phyloP scores from a whole-genome alignment of 495 filamentous ascomycete genomes.

The Aspergillus bertholletiae region DNA sequence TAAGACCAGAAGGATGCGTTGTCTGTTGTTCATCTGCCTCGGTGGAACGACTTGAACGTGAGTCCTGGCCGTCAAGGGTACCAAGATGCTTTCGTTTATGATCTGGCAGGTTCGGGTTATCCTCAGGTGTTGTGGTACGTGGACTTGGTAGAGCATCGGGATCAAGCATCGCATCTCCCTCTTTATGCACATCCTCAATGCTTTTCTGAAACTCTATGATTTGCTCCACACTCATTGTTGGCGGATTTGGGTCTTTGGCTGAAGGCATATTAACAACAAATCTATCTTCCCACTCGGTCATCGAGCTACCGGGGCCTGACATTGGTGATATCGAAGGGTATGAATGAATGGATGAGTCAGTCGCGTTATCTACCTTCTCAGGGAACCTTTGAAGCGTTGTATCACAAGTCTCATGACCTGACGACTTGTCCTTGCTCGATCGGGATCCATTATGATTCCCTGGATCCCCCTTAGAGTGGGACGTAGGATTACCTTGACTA shows the following conservation, averaged over 20 bases:
- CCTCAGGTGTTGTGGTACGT: conserved; percentile 27
- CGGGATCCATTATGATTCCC: conserved; percentile 19
- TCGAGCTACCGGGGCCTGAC: conserved; percentile 28
- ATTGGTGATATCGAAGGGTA: conserved; percentile 32
- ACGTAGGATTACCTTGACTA: conserved; percentile 5
- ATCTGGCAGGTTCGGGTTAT: neutral
- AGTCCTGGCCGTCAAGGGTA: conserved; percentile 22
- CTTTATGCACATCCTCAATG: conserved; percentile 30
- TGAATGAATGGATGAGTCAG: conserved; percentile 29
- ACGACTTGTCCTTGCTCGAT: conserved; percentile 23
- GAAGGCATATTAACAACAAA: conserved; percentile 48
- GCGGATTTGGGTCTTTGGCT: conserved; percentile 42
- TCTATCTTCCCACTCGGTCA: conserved; percentile 41
- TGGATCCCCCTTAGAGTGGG: conserved; percentile 6
- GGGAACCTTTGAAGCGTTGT: conserved; percentile 15
- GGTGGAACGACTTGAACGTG: conserved; percentile 4
- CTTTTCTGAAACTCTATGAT: conserved; percentile 40
- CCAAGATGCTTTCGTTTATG: conserved; percentile 8
- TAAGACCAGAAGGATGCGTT: conserved; percentile 1
- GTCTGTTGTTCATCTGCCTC: conserved; percentile 6
- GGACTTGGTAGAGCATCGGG: conserved; percentile 32
- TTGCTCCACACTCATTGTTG: conserved; percentile 36
- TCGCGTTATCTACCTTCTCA: conserved; percentile 19
- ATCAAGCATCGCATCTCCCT: conserved; percentile 28
- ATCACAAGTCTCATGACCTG: conserved; percentile 16